phyloP scores from a whole-genome alignment of 108 stramenopile species.

The Craspedostauros australis region DNA sequence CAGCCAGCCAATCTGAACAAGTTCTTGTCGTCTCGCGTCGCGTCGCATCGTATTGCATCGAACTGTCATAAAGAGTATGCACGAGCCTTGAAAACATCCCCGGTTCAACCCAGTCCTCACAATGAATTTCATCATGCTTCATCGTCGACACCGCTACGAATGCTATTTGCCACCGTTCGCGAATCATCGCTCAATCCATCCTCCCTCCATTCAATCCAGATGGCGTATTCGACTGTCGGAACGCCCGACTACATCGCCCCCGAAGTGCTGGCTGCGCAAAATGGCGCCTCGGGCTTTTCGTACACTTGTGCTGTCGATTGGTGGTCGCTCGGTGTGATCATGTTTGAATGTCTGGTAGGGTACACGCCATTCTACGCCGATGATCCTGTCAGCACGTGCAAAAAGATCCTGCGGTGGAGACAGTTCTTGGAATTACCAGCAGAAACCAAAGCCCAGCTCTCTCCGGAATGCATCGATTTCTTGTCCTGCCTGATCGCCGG shows the following conservation, averaged over 20 bases:
- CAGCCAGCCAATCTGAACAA: too few species aligned
- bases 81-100: too few species aligned
- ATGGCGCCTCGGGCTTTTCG: slow-evolving; percentile 87
- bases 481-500: slow-evolving; percentile 82
- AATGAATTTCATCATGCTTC: too few species aligned
- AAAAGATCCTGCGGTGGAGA: slow-evolving; percentile 91
- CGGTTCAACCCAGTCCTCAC: too few species aligned
- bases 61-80: too few species aligned
- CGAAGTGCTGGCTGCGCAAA: slow-evolving; percentile 93
- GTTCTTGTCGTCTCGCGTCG: too few species aligned
- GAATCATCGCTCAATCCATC: too few species aligned
- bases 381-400: slow-evolving; percentile 94
- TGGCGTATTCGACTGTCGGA: slow-evolving; percentile 97
- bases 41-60: too few species aligned
- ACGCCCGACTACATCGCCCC: slow-evolving; percentile 99
- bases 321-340: slow-evolving; percentile 99
- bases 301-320: slow-evolving; percentile 98
- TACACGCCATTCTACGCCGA: slow-evolving; percentile 99
- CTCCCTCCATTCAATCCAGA: too few species aligned
- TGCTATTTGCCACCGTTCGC: too few species aligned
- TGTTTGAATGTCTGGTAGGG: slow-evolving; percentile 99
- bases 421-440: slow-evolving; percentile 84
- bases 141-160: too few species aligned
- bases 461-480: slow-evolving; percentile 84
- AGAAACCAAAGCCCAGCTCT: slow-evolving; percentile 68